These are phyloP conservation scores for Artemisia tridentata DNA, from an alignment of 129 eudicot species.

Conservation along the genomic window DNA sequence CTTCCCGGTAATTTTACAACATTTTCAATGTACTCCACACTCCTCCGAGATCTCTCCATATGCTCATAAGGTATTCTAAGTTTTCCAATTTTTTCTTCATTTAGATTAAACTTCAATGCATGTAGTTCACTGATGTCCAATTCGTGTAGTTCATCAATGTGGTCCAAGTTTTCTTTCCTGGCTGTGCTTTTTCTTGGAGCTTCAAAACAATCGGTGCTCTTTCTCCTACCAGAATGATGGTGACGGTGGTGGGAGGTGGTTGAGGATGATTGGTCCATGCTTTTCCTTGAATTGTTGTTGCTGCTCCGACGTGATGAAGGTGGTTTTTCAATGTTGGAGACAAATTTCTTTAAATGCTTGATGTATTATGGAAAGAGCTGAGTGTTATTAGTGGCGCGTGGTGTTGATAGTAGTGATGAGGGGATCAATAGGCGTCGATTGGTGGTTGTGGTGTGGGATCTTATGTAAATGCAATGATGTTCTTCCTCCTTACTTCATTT, in stretches of 20 bases:
- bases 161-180: constrained; percentile 51
- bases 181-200: constrained; percentile 64
- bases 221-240: constrained; percentile 39
- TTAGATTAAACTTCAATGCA: constrained; percentile 38
- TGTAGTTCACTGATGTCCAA: constrained; percentile 22
- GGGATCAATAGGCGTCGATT: too few species aligned
- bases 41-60: constrained; percentile 69
- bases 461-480: too few species aligned
- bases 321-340: constrained; percentile 55
- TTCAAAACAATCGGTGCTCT: constrained; percentile 61
- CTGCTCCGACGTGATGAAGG: constrained; percentile 45
- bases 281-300: constrained; percentile 46
- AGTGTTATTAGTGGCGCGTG: too few species aligned
- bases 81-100: constrained; percentile 47
- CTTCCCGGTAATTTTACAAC: constrained; percentile 23
- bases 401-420: too few species aligned
- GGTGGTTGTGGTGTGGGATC: too few species aligned
- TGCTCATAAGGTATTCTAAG: constrained; percentile 58
- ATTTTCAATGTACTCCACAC: constrained; percentile 61
- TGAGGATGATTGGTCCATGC: constrained; percentile 54
- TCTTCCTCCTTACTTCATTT: too few species aligned
- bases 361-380: constrained; percentile 76
- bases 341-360: constrained; percentile 73
- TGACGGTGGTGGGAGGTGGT: constrained; percentile 23
- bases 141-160: constrained; percentile 32